Base-by-base conservation (phyloP, 2,329 filamentous ascomycete species). In the Epichloe coenophiala region DNA sequence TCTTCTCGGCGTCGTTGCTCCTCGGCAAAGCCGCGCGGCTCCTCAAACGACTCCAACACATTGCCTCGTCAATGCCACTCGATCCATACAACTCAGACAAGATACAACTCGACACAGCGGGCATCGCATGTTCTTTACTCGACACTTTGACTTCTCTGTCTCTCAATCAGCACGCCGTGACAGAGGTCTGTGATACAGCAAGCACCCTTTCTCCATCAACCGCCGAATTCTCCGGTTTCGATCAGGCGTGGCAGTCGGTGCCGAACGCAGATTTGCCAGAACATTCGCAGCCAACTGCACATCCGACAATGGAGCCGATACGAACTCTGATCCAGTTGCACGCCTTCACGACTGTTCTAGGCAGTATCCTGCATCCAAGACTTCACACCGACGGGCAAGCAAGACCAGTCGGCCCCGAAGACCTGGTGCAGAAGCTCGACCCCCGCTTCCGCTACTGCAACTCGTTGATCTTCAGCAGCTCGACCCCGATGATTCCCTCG, bases 1-100 rank as follows among this genome's bases (percentile, higher is more conserved):
- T 72, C 36, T 70, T 70, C 13, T 65, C 75, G 2, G 83, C 84
- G 1, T 86, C 84, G 74, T 61, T 84, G 4, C 63, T 84, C 1
- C 70, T 85, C 19, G 83, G 83, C 1, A 71, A 76, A 53, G 83
- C 83, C n/a, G 75, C 79, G 58, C 74, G 54, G 5, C 55, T 68
- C 5, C 68, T 71, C 11, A 58, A 70, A 4, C 64, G 68, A 21
- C 51, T 60, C 19, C 57, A 54, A 31, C 49, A 47, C 2, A 48
- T 27, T 5, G 52, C 56, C 9, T 19, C 44, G 6, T 55, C 53
- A 23, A 23, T 13, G 31, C 11, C 33, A 15, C 17, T 37, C n/a
- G 19, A 48, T 43, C 11, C 2, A 3, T 9, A 13, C 46, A 41
- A 8, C 19, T 54, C n/a, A 47, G 56, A 51, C 47, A 56, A 3